Base-by-base conservation (phyloP, 306 rosid species). In the Alnus glutinosa region DNA sequence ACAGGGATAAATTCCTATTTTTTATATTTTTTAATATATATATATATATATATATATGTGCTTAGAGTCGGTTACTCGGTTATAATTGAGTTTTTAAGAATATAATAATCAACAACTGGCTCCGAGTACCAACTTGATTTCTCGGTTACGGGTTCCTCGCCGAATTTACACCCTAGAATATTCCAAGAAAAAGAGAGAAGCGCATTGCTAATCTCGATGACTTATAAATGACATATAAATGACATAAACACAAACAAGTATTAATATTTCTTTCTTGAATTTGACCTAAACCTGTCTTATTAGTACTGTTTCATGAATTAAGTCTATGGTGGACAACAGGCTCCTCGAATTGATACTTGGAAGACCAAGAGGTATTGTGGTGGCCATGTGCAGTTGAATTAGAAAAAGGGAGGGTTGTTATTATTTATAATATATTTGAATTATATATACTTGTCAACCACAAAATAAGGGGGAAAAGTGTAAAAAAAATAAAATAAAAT, bases 341-440 rank as follows among this genome's bases (percentile, higher is more conserved):
- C 52, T 73, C 36, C 34, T 59, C 23, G 34, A 59, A 39, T 23
- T 23, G 28, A 23, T 37, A 34, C 50, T 61, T 36, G 28, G 37
- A 39, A 9, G 77, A 72, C 72, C 39, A 58, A 58, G 44, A 58
- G 44, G 77, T 18, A 50, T 39, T 72, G 47, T 19, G 55, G 83
- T 72, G 75, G n/a, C 83, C 83, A 79, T 63, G 83, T 51, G 83
- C 74, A 30, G 14, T 61, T 34, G 47, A 19, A 10, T 30, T 13
- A 34, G 2, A 12, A 30, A 61, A 30, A 32, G 7, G 8, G 8
- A 23, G 1, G 11, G 6, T 58, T 0, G 2, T 19, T 59, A 1
- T 28, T 1, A 28, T 4, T 9, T 28, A 1, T 59, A 28, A 59
- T 23, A 19, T n/a, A 57, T 28, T 59, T 28, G 15, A 28, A 28